Conservation (phyloP, 352 stramenopile genomes). For the Peronospora belbahrii region DNA sequence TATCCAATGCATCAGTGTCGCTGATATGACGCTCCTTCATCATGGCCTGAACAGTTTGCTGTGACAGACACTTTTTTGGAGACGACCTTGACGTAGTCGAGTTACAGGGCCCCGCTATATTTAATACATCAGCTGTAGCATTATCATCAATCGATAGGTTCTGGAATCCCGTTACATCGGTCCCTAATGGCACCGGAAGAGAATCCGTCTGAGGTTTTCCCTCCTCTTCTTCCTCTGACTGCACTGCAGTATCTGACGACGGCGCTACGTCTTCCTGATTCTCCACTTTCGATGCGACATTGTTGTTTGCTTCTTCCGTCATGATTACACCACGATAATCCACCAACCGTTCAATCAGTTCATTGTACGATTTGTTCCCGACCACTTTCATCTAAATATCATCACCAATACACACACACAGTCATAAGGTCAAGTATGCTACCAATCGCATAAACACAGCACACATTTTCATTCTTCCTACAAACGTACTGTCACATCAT, state of each 20-base stretch:
- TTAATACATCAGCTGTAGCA: not conserved
- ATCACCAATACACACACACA: not conserved
- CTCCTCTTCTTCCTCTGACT: constrained; percentile 12
- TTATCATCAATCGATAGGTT: constrained; percentile 42
- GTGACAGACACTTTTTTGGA: constrained; percentile 53
- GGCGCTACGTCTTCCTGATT: not conserved
- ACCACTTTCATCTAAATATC: constrained; percentile 56
- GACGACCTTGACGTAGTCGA: constrained; percentile 21
- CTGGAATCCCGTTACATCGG: constrained; percentile 16
- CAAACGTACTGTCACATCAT: constrained; percentile 59
- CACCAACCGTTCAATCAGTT: constrained; percentile 93
- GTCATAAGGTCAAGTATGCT: constrained; percentile 1
- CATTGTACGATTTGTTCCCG: constrained; percentile 94
- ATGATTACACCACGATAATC: constrained; percentile 71
- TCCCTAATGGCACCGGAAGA: constrained; percentile 7
- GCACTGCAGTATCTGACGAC: not conserved
- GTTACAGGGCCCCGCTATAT: constrained; percentile 2
- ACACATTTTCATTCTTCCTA: too few species aligned
- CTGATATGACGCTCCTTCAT: constrained; percentile 75
- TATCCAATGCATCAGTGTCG: constrained; percentile 49
- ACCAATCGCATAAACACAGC: not conserved
- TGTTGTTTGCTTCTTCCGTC: constrained; percentile 36
- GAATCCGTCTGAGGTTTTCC: constrained; percentile 6
- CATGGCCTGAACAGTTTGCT: constrained; percentile 60
- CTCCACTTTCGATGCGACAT: constrained; percentile 9